Base-by-base conservation (phyloP, 202 grass and related monocot genomes). In the Bolboschoenoplectus hybrid region DNA sequence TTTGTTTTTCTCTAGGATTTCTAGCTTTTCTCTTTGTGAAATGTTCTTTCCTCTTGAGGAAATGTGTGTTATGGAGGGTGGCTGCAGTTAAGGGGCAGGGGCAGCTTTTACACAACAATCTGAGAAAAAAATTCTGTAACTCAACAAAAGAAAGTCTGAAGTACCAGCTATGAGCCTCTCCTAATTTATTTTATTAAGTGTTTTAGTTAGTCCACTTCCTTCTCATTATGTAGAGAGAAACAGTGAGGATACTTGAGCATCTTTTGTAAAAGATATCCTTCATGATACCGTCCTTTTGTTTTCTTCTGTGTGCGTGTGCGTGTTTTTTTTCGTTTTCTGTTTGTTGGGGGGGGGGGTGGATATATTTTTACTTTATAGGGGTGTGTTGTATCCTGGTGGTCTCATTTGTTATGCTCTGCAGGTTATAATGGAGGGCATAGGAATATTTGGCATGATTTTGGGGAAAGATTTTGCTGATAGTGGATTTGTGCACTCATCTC, bases 341-440 rank as follows among this genome's bases (percentile, higher is more conserved):
- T 26, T 26, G 26, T 26, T 26, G 26, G 66, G 11, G 0, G 38
- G 2, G 17, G 51, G 74, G 12, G 4, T 77, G 50, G 34, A 56
- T 77, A 57, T 56, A 17, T 71, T 46, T 70, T 71, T 46, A 45
- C 14, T 78, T 56, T 13, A 36, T 38, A 39, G 34, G 69, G 9
- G 6, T 55, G 2, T 78, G 11, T 58, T 87, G 14, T 83, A 53
- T 74, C 49, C 82, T 81, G 6, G 81, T 69, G 9, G 78, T 88
- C 49, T 56, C 82, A 82, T 85, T 45, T 19, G 7, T 88, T 76
- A n/a, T 50, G 58, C 44, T n/a, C 79, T 87, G 82, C 90, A 98
- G 96, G 87, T 98, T 62, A 94, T 92, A 76, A 87, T 98, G 85
- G 96, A 98, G 75, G 96, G 96, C 81, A 92, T 98, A 89, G 96